A percentile compares a stretch with the other conserved stretches of the same genome.
These are phyloP conservation scores for Termitomyces heimii DNA, from an alignment of 768 basidiomycete genomes.

Conservation along the genomic window DNA sequence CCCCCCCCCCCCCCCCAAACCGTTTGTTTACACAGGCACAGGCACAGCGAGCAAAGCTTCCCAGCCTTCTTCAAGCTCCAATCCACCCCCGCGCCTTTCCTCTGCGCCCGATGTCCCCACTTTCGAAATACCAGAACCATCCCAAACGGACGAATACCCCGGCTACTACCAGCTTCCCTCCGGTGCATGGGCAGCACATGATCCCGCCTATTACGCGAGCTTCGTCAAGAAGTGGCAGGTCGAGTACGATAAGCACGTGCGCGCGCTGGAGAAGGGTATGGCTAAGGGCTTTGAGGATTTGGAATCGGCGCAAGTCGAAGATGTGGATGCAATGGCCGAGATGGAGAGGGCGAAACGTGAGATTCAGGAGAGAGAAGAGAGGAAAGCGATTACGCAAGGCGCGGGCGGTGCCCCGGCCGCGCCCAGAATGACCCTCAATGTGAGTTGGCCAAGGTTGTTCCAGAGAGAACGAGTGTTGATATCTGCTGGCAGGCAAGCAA, in stretches of 20 bases:
- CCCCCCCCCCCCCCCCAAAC: too few species aligned
- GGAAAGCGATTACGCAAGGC: conserved; percentile 68
- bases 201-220: conserved; percentile 59
- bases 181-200: conserved; percentile 73
- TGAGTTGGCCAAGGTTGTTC: conserved; percentile 26
- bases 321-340: conserved; percentile 64
- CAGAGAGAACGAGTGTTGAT: neutral
- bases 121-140: conserved; percentile 70
- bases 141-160: conserved; percentile 70
- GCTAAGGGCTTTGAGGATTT: conserved; percentile 67
- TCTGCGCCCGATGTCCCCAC: conserved; percentile 67
- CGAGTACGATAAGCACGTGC: conserved; percentile 67
- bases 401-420: conserved; percentile 46
- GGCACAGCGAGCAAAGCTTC: conserved; percentile 19
- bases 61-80: conserved; percentile 7
- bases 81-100: conserved; percentile 29
- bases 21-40: conserved; percentile 7
- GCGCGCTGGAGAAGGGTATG: conserved; percentile 63
- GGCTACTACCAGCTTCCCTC: conserved; percentile 85
- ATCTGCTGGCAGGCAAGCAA: conserved; percentile 55
- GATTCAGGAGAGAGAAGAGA: conserved; percentile 69
- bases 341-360: conserved; percentile 76
- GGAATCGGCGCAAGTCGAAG: conserved; percentile 45
- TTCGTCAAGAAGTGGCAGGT: conserved; percentile 70
- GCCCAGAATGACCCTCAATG: conserved; percentile 82